Evolutionary conservation across 306 rosid genomes (phyloP), one percentile per base, ranked within the genome.

Genomic region (Quercus aquifolioides): DNA sequence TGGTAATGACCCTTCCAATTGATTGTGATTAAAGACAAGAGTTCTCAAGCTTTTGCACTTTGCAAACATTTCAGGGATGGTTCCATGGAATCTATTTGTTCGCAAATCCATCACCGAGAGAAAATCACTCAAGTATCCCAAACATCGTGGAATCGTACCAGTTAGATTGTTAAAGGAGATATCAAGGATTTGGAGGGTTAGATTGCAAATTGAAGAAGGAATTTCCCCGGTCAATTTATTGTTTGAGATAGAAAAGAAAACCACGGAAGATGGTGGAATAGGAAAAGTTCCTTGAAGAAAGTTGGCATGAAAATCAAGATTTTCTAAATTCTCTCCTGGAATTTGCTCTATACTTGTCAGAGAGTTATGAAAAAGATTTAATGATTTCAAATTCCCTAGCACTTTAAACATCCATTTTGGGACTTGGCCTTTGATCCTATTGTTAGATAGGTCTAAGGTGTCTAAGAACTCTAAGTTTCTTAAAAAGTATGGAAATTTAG

Each of bases 1-100:
- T 38, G 89, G 90, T 26, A 84, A 8, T 1, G 78, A 54, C 52
- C 94, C 90, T 33, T 78, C 59, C 31, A 86, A 21, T 6, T 9
- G 86, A 19, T 90, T 87, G 18, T 26, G 69, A 41, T 84, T 78
- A 1, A 87, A 54, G 18, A 78, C 75, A 17, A 82, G 55, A 25
- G 70, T 78, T 63, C 59, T 20, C 8, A 84, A 52, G 3, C 0
- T 4, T 63, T 78, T 82, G 52, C 0, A 6, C 17, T 33, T 17
- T 0, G 77, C 18, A 43, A 78, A 78, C 0, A 1, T n/a, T 3
- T 0, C 0, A 9, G 87, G 88, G 3, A 88, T 14, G 6, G 41
- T 58, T 11, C 92, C 89, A 1, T 19, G 5, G 58, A 88, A 79
- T 7, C 31, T 79, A 38, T 88, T 88, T 10, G 2, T 73, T 19